Base-by-base conservation (phyloP, 176 grass and related monocot species). In the Chloris gayana region DNA sequence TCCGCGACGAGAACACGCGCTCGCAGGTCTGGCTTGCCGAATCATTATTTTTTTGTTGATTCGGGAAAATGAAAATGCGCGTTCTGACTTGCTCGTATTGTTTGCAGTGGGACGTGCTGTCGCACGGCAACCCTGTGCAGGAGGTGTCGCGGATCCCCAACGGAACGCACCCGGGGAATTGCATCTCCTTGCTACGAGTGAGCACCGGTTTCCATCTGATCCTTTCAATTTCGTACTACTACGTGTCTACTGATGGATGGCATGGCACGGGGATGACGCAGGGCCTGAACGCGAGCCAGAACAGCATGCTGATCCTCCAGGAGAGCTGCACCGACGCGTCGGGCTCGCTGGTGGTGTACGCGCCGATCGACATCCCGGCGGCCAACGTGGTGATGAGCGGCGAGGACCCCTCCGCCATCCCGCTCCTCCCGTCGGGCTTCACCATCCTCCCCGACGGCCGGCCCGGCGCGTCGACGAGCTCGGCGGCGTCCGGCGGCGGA, bases 181-280 rank as follows among this genome's bases (percentile, higher is more conserved):
- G 89, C 83, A 88, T 97, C 64, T 94, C 91, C n/a, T 90, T 97
- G 67, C 91, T 94, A 24, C 82, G 89, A 39, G 94, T 97, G 88
- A 87, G 89, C 35, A 37, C 35, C 35, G 7, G n/a, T n/a, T n/a
- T n/a, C 35, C 35, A 37, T 37, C 35, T 37, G 35, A 0, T 37
- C 5, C 35, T 37, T 37, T n/a, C n/a, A n/a, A n/a, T n/a, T n/a
- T n/a, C n/a, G n/a, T n/a, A n/a, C n/a, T n/a, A n/a, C n/a, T n/a
- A n/a, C n/a, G n/a, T n/a, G n/a, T n/a, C n/a, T n/a, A n/a, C n/a
- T n/a, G n/a, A n/a, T n/a, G n/a, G n/a, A n/a, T n/a, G n/a, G n/a
- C n/a, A n/a, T n/a, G n/a, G n/a, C n/a, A n/a, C n/a, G n/a, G n/a
- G n/a, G n/a, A n/a, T n/a, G n/a, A n/a, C 54, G 81, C 19, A 91